These are phyloP conservation scores for Diaporthe sp. DNA, from an alignment of 2,329 filamentous ascomycete species.

Conservation along the genomic window DNA sequence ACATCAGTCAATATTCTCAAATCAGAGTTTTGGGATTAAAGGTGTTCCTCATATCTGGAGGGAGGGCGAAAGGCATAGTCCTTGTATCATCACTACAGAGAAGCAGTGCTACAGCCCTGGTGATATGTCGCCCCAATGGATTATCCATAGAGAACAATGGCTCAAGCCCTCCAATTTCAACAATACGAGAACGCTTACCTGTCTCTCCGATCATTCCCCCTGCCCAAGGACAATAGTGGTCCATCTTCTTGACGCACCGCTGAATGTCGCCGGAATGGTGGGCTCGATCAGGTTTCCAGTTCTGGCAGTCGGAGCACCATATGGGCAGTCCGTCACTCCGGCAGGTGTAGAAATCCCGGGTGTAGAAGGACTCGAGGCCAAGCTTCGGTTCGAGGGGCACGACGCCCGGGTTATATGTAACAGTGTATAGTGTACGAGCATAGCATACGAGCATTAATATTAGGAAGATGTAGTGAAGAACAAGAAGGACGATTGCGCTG, in stretches of 20 bases:
- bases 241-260: slow-evolving; percentile 89
- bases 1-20: slow-evolving; percentile 35
- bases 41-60: neutral
- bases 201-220: slow-evolving; percentile 91
- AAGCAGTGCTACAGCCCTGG: neutral
- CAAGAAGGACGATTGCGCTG: slow-evolving; percentile 76
- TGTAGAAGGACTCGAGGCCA: slow-evolving; percentile 82
- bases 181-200: slow-evolving; percentile 57
- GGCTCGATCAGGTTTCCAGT: slow-evolving; percentile 88
- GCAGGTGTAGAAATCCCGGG: slow-evolving; percentile 86
- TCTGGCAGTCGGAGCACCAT: slow-evolving; percentile 87
- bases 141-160: neutral
- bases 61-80: neutral
- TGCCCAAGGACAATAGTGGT: slow-evolving; percentile 98
- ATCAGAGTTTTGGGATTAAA: slow-evolving; percentile 2
- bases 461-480: slow-evolving; percentile 80
- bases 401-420: slow-evolving; percentile 79
- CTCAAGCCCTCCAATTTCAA: neutral
- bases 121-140: neutral
- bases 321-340: slow-evolving; percentile 85
- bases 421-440: slow-evolving; percentile 75
- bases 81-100: neutral
- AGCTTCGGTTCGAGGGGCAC: slow-evolving; percentile 74
- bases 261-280: slow-evolving; percentile 89
- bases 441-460: slow-evolving; percentile 76